These are phyloP conservation scores for Leishmania arabica DNA, from an alignment of 208 protist species.

Conservation along the genomic window DNA sequence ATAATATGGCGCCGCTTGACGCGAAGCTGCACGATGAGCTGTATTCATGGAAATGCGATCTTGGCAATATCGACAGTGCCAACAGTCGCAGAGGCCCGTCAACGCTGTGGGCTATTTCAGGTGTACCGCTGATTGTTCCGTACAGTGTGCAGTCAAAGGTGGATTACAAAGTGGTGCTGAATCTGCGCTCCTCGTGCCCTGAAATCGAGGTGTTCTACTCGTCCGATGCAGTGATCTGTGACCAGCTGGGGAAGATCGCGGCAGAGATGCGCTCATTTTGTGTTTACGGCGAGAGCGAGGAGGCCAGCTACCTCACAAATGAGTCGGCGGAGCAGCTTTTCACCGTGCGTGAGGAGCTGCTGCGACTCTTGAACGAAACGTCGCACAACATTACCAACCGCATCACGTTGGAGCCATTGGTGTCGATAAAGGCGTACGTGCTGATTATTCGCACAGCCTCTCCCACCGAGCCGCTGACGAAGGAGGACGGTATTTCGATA, in stretches of 20 bases:
- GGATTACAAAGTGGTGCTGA: slow-evolving; percentile 51
- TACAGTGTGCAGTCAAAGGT: slow-evolving; percentile 72
- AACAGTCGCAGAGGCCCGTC: slow-evolving; percentile 11
- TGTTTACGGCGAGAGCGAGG: slow-evolving; percentile 44
- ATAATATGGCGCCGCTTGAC: slow-evolving; percentile 86
- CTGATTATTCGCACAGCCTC: slow-evolving; percentile 55
- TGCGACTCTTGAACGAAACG: slow-evolving; percentile 41
- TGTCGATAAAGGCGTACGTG: slow-evolving; percentile 54
- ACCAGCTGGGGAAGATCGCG: slow-evolving; percentile 40
- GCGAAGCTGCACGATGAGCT: slow-evolving; percentile 84
- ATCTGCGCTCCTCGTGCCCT: slow-evolving; percentile 47
- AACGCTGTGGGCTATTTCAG: slow-evolving; percentile 57
- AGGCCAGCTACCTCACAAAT: slow-evolving; percentile 24
- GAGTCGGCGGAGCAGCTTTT: slow-evolving; percentile 28
- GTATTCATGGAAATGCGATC: slow-evolving; percentile 73
- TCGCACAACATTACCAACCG: slow-evolving; percentile 29
- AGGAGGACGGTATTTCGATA: slow-evolving; percentile 84
- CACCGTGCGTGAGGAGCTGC: slow-evolving; percentile 39
- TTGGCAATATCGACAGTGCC: slow-evolving; percentile 16
- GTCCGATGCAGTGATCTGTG: slow-evolving; percentile 28
- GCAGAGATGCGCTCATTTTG: slow-evolving; percentile 54
- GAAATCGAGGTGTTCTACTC: slow-evolving; percentile 75
- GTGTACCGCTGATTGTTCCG: slow-evolving; percentile 77
- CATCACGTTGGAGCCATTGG: slow-evolving; percentile 50
- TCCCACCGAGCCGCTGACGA: slow-evolving; percentile 60